Base-by-base conservation (phyloP, 495 filamentous ascomycete species). In the Aspergillus indologenus region DNA sequence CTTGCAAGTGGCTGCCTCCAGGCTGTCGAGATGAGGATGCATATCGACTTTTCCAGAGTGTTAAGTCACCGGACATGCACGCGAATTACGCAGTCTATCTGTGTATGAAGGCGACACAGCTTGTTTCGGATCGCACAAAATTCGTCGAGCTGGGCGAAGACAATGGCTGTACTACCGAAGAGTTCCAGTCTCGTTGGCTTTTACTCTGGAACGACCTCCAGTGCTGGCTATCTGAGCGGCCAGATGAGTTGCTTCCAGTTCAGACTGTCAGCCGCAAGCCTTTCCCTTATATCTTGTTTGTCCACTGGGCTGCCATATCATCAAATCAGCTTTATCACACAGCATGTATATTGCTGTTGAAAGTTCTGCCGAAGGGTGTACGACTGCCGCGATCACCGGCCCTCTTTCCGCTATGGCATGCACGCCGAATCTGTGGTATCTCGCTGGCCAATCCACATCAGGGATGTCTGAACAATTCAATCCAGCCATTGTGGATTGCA, bases 301-400 rank as follows among this genome's bases (percentile, higher is more conserved):
- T 71, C 14, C 72, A 76, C 45, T 75, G 75, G 70, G 75, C 76
- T 7, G 79, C 79, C 9, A 81, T 82, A 19, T 81, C 77, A 0
- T 74, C 73, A 1, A 80, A 79, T 29, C 79, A 81, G 49, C 66
- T 81, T 0, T 79, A 79, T 22, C 77, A 81, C 53, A 79, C 79
- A 0, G 70, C 75, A 17, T 75, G 76, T 56, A 70, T 81, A 22
- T 60, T 81, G 15, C 57, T 82, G 34, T 65, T 82, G 1, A 70
- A 75, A 20, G 70, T 68, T 26, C 70, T 66, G 55, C 75, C 76
- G 3, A 76, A 72, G 47, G 49, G 53, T 5, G 66, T 75, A 21
- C 65, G 67, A 23, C n/a, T 73, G 7, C 64, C 59, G 12, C 58
- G 64, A n/a, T 62, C 58, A n/a, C 56, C 68, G 3, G 58, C 60